phyloP scores from a whole-genome alignment of 2,329 filamentous ascomycete species.

The Colletotrichum lindemuthianum region DNA sequence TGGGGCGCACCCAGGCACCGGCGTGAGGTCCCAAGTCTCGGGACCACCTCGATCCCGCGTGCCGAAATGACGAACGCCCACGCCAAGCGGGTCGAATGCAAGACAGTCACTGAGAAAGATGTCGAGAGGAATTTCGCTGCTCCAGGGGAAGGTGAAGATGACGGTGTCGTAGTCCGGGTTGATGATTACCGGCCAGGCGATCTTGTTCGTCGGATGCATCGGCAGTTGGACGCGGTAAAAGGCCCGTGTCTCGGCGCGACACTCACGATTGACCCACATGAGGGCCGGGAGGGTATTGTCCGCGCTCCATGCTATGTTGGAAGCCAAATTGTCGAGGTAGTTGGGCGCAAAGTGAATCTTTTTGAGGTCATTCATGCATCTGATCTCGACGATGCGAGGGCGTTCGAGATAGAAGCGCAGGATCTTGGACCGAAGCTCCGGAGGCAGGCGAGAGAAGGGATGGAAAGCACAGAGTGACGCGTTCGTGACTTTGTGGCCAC shows the following conservation, averaged over 20 bases:
- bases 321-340: slow-evolving; percentile 30
- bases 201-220: slow-evolving; percentile 35
- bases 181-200: slow-evolving; percentile 35
- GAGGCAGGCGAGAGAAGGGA: slow-evolving; percentile 54
- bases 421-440: slow-evolving; percentile 59
- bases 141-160: slow-evolving; percentile 37
- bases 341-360: slow-evolving; percentile 34
- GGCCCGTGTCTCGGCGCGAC: slow-evolving; percentile 34
- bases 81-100: slow-evolving; percentile 31
- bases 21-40: slow-evolving; percentile 35
- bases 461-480: slow-evolving; percentile 36
- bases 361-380: slow-evolving; percentile 44
- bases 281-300: slow-evolving; percentile 37
- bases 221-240: slow-evolving; percentile 39
- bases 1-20: slow-evolving; percentile 30
- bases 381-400: slow-evolving; percentile 55
- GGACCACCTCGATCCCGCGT: slow-evolving; percentile 32
- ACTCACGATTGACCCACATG: slow-evolving; percentile 38
- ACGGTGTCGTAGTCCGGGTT: slow-evolving; percentile 38
- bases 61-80: slow-evolving; percentile 34
- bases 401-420: slow-evolving; percentile 56
- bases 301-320: slow-evolving; percentile 36
- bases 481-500: neutral
- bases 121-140: slow-evolving; percentile 34
- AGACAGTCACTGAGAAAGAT: slow-evolving; percentile 35